These are phyloP conservation scores for Acacia melanoxylon DNA, from an alignment of 306 rosid genomes.

Conservation along the genomic window DNA sequence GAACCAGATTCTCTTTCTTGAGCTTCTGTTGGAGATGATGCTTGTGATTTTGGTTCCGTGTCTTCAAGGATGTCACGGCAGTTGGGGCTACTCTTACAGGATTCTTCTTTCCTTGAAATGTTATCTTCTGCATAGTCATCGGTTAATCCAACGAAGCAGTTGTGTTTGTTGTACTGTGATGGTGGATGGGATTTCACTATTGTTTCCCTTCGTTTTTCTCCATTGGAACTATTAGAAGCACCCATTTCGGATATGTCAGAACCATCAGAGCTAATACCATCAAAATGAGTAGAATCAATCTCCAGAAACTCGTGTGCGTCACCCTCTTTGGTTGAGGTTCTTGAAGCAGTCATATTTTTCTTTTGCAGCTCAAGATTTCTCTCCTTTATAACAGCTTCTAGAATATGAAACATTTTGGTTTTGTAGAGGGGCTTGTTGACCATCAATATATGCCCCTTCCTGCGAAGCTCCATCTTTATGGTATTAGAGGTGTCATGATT, in stretches of 20 bases:
- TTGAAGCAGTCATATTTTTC: slow-evolving; percentile 43
- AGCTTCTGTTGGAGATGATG: slow-evolving; percentile 34
- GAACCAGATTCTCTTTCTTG: slow-evolving; percentile 37
- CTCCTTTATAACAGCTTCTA: slow-evolving; percentile 75
- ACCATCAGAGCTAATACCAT: slow-evolving; percentile 75
- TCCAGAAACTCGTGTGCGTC: slow-evolving; percentile 78
- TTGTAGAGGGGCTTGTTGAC: slow-evolving; percentile 84
- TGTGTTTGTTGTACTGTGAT: slow-evolving; percentile 41
- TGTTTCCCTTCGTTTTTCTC: slow-evolving; percentile 47
- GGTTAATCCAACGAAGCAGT: slow-evolving; percentile 60
- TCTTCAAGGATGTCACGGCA: slow-evolving; percentile 27
- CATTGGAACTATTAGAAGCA: slow-evolving; percentile 38
- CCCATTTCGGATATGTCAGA: slow-evolving; percentile 63
- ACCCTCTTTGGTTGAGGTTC: slow-evolving; percentile 51
- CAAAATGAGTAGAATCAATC: slow-evolving; percentile 84
- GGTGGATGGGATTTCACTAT: slow-evolving; percentile 32
- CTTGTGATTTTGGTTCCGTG: slow-evolving; percentile 27
- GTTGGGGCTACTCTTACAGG: slow-evolving; percentile 35
- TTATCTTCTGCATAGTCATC: slow-evolving; percentile 40
- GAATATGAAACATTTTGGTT: slow-evolving; percentile 79
- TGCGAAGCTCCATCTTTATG: slow-evolving; percentile 82
- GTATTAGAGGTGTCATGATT: slow-evolving; percentile 87
- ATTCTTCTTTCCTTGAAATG: slow-evolving; percentile 43
- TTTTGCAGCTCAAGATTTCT: slow-evolving; percentile 63
- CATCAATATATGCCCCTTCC: slow-evolving; percentile 74